phyloP scores from a whole-genome alignment of 306 rosid genomes.

The Quercus mongolica region DNA sequence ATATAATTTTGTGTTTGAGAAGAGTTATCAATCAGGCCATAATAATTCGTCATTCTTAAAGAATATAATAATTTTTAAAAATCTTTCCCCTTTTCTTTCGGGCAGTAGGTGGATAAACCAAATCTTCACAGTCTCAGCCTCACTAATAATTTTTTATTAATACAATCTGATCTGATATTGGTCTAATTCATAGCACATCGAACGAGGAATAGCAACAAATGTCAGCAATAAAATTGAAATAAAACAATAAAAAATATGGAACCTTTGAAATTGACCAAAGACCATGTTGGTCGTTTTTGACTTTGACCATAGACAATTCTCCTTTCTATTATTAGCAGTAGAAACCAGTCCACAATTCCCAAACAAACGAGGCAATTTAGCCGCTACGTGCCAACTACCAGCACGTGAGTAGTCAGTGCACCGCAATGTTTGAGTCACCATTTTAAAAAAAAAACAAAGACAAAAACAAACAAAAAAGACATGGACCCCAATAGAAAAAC shows the following conservation, averaged over 20 bases:
- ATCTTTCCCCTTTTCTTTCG: no score
- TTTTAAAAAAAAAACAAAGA: not conserved
- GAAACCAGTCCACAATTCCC: no score
- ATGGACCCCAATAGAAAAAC: conserved; percentile 8
- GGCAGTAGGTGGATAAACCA: no score
- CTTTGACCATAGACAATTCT: conserved; percentile 35
- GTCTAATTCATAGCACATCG: not conserved
- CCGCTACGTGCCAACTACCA: conserved; percentile 30
- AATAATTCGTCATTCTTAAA: no score
- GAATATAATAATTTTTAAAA: no score
- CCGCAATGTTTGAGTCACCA: conserved; percentile 21
- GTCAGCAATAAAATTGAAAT: not conserved
- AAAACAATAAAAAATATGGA: not conserved
- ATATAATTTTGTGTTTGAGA: no score
- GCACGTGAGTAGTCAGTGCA: conserved; percentile 34
- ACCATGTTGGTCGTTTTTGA: conserved; percentile 28
- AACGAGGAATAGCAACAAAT: not conserved
- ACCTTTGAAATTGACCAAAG: conserved; percentile 44
- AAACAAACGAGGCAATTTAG: not conserved
- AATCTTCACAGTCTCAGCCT: not conserved
- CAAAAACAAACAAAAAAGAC: not conserved
- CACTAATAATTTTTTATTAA: not conserved
- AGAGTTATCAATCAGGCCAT: no score
- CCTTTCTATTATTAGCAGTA: not conserved
- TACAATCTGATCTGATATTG: not conserved